Evolutionary conservation across 2,329 filamentous ascomycete genomes (phyloP).

Genomic region (Neofusicoccum umdonicola): DNA sequence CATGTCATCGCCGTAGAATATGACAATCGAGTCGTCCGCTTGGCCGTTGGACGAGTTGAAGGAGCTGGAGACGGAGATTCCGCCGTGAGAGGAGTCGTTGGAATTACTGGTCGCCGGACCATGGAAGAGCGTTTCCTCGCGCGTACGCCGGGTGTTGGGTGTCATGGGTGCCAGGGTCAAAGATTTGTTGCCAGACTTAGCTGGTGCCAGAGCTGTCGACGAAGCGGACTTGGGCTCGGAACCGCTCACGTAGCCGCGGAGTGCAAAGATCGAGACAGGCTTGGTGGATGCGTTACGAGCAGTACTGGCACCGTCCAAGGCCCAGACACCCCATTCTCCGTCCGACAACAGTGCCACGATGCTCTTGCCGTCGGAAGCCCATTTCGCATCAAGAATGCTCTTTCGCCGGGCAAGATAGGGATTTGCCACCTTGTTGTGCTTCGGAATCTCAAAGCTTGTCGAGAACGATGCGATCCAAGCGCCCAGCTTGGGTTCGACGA

Average conservation of each 20-base stretch:
- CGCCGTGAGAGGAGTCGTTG: conserved; percentile 35
- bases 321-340: conserved; percentile 56
- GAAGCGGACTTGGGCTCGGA: conserved; percentile 22
- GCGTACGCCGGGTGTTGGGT: conserved; percentile 49
- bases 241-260: conserved; percentile 35
- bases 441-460: conserved; percentile 32
- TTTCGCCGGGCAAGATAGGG: conserved; percentile 42
- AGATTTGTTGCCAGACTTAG: conserved; percentile 30
- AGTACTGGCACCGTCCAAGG: conserved; percentile 36
- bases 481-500: conserved; percentile 19
- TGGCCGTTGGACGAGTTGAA: conserved; percentile 29
- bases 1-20: conserved; percentile 47
- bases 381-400: conserved; percentile 48
- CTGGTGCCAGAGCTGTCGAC: conserved; percentile 8
- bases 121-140: conserved; percentile 45
- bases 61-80: conserved; percentile 39
- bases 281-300: conserved; percentile 25
- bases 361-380: conserved; percentile 46
- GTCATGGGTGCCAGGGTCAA: conserved; percentile 49
- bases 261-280: conserved; percentile 29
- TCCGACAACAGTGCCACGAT: conserved; percentile 49
- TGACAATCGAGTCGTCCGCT: conserved; percentile 44
- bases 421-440: conserved; percentile 25
- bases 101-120: conserved; percentile 34
- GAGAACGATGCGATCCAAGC: conserved; percentile 34